These are phyloP conservation scores for Pseudoturritis turrita DNA, from an alignment of 345 rosid genomes.

Conservation along the genomic window DNA sequence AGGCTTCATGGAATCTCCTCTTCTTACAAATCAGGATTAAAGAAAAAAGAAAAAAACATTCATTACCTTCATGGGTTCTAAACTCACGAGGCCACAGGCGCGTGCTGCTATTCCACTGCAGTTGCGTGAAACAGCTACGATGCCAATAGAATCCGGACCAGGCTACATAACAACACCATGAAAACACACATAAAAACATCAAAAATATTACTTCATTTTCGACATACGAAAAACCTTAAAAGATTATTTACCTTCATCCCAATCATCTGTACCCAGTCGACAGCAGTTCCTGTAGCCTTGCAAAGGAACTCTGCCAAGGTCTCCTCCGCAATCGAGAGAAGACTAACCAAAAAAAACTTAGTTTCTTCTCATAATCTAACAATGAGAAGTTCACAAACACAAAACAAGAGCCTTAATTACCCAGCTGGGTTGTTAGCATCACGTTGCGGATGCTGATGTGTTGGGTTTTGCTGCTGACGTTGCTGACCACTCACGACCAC, in stretches of 20 bases:
- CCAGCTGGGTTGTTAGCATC: constrained; percentile 99
- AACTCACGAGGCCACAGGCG: constrained; percentile 98
- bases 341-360: constrained; percentile 36
- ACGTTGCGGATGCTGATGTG: constrained; percentile 80
- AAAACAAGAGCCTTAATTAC: constrained; percentile 34
- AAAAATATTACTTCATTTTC: not conserved
- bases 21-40: not conserved
- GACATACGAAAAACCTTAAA: not conserved
- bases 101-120: constrained; percentile 98
- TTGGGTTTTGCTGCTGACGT: constrained; percentile 95
- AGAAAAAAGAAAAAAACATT: not conserved
- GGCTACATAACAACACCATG: constrained; percentile 47
- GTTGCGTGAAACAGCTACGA: constrained; percentile 97
- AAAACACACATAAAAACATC: not conserved
- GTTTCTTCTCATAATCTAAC: not conserved
- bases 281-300: constrained; percentile 99
- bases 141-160: constrained; percentile 99
- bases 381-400: not conserved
- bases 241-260: constrained; percentile 85
- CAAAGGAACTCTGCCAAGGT: constrained; percentile 56
- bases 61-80: constrained; percentile 91
- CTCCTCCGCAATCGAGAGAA: constrained; percentile 92
- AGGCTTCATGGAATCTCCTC: not conserved
- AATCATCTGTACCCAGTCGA: constrained; percentile 99
- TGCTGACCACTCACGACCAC: constrained; percentile 98